Evolutionary conservation across 371 early-diverging fungal species (phyloP).

Genomic region (Nematocida homosporus): DNA sequence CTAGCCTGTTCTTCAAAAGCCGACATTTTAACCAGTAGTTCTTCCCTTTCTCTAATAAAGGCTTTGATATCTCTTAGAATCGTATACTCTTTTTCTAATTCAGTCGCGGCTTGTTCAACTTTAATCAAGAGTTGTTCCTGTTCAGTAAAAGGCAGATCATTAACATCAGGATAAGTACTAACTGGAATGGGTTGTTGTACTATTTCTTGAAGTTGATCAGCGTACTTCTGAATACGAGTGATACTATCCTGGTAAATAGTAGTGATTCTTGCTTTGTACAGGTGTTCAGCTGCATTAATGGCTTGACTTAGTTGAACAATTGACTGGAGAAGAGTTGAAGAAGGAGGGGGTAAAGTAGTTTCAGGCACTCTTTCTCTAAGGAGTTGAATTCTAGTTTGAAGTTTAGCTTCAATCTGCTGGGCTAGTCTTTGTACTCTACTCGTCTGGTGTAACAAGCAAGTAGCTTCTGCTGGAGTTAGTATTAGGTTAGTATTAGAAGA

Average conservation of each 20-base stretch:
- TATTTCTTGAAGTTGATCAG: slow-evolving; percentile 48
- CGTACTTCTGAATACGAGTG: slow-evolving; percentile 30
- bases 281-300: slow-evolving; percentile 33
- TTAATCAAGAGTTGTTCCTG: slow-evolving; percentile 4
- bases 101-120: not conserved
- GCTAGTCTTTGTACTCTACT: not conserved
- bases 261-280: slow-evolving; percentile 45
- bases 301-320: not conserved
- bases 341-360: too few species aligned
- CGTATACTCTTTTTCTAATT: slow-evolving; percentile 19
- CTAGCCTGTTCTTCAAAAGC: slow-evolving; percentile 79
- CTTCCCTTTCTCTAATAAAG: slow-evolving; percentile 56
- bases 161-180: slow-evolving; percentile 1
- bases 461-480: not conserved
- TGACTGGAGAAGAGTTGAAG: not conserved
- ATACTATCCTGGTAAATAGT: slow-evolving; percentile 46
- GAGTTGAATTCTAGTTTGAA: slow-evolving; percentile 6
- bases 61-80: slow-evolving; percentile 37
- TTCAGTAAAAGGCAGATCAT: not conserved
- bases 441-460: not conserved
- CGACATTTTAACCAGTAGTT: slow-evolving; percentile 71
- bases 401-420: not conserved
- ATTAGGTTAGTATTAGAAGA: not conserved
- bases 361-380: not conserved
- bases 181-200: slow-evolving; percentile 47